Base-by-base conservation (phyloP, 139 green algal genomes). In the Chlamydomonas sp. region DNA sequence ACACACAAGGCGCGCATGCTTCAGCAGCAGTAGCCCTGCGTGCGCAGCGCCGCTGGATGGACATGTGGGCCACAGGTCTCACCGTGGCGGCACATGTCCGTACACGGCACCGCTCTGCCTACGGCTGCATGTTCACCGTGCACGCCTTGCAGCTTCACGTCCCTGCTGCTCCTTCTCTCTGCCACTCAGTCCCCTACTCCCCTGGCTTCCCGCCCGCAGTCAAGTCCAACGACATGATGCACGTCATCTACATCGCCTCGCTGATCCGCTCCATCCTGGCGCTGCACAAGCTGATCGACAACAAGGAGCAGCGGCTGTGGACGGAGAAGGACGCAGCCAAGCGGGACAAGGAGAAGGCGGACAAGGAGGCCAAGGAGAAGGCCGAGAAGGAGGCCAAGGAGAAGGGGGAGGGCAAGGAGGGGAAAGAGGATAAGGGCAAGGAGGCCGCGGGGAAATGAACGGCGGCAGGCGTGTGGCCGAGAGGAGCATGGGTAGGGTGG, bases 141-240 rank as follows among this genome's bases (percentile, higher is more conserved):
- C n/a, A n/a, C n/a, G n/a, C n/a, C n/a, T n/a, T n/a, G n/a, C n/a
- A n/a, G n/a, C 14, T 73, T 73, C 14, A 3, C 14, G 10, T 73
- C n/a, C 72, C 72, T 60, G 4, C 5, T 77, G 4, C 9, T 59
- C 18, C 9, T 59, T 3, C 20, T 78, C 5, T n/a, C 73, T n/a
- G 4, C 20, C 71, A 5, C 71, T 14, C 10, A 14, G 15, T 78
- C 6, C 4, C 15, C 73, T n/a, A n/a, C 73, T 4, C 8, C 8
- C 90, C 3, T 91, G 92, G 4, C 67, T 15, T 80, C 2, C 1
- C 57, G 1, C 12, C 63, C 86, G 91, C 96, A 85, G 95, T 99
- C 61, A 97, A 99, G 92, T 94, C 92, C 81, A 99, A 99, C 89
- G 98, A 99, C 95, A 99, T 99, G 98, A 99, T 99, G 97, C 91